Evolutionary conservation across 73 alveolate species (phyloP).

Genomic region (Paramecium biaurelia): DNA sequence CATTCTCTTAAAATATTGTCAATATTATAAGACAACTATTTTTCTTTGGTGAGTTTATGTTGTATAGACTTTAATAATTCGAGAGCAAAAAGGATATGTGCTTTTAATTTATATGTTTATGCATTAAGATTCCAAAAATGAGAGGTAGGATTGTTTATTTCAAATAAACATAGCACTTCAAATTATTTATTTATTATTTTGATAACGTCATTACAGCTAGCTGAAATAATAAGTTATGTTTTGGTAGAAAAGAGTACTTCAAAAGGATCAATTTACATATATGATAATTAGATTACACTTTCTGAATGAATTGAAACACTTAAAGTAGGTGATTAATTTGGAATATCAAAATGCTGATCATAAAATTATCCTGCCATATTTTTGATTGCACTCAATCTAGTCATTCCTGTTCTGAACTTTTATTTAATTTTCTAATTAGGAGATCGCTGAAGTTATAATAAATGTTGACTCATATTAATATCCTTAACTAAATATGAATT

Average conservation of each 20-base stretch:
- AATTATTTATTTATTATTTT: neutral
- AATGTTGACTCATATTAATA: neutral
- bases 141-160: neutral
- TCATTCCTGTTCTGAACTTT: conserved; percentile 28
- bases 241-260: neutral
- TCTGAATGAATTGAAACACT: neutral
- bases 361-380: conserved; percentile 1
- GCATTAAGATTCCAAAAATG: neutral
- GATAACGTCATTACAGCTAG: neutral
- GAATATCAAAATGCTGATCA: neutral
- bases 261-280: conserved; percentile 8
- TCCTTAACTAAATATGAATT: neutral
- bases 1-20: conserved; percentile 29
- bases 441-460: neutral
- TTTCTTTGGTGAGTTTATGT: neutral
- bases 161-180: conserved; percentile 19
- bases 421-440: neutral
- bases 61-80: neutral
- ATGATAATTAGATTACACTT: neutral
- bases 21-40: neutral
- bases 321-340: neutral
- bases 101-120: neutral
- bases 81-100: conserved; percentile 13
- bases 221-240: neutral
- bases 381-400: conserved; percentile 17